phyloP scores from a whole-genome alignment of 1,284 basidiomycete species.

The Salmacisia buchloeana region DNA sequence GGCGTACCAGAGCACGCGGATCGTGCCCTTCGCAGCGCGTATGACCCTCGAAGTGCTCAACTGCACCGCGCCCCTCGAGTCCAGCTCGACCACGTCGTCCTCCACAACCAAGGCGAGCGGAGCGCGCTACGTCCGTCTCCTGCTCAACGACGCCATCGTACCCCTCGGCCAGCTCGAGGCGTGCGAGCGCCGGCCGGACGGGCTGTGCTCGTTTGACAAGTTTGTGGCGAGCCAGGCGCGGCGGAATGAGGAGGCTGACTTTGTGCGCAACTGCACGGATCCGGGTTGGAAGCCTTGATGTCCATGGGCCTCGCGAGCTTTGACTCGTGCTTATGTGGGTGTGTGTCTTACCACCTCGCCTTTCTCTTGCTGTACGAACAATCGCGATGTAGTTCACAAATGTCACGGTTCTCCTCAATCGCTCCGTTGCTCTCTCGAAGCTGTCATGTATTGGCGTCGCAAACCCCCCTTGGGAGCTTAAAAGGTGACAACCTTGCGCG shows the following conservation, averaged over 20 bases:
- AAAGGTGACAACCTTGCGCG: background rate
- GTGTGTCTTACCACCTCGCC: background rate
- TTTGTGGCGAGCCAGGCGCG: conserved; percentile 57
- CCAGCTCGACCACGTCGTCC: background rate
- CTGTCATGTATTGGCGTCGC: no score
- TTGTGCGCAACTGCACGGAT: background rate
- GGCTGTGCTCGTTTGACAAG: conserved; percentile 70
- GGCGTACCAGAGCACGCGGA: conserved; percentile 30
- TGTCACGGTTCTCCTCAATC: no score
- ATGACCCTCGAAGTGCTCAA: conserved; percentile 35
- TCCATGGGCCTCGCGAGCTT: background rate
- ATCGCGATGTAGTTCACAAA: no score
- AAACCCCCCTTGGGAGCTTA: background rate
- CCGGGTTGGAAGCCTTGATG: background rate
- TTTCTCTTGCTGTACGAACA: no score
- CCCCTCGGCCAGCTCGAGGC: conserved; percentile 73
- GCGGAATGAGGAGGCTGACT: background rate
- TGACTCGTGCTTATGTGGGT: background rate
- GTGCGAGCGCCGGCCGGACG: conserved; percentile 60
- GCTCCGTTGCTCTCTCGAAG: no score
- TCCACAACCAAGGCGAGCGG: conserved; percentile 1
- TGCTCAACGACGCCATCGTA: conserved; percentile 80
- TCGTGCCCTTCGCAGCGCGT: conserved; percentile 33
- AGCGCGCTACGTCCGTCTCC: conserved; percentile 65
- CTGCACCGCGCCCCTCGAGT: conserved; percentile 13